Evolutionary conservation across 345 rosid species (phyloP).

Genomic region (Salix brachista): DNA sequence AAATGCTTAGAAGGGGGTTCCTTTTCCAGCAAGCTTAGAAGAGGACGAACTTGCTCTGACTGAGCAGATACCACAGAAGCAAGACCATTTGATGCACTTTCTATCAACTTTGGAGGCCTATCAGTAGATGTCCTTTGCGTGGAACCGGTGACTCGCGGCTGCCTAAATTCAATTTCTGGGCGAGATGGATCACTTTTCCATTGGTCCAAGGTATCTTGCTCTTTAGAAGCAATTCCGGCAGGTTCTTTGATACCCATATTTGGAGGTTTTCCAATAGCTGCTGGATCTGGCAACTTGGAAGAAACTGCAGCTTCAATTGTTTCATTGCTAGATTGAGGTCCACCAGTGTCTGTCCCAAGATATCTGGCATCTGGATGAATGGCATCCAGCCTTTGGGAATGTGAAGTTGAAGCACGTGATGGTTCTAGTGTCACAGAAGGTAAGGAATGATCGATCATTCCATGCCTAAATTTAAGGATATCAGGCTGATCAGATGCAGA

Average conservation of each 20-base stretch:
- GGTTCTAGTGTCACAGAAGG: conserved; percentile 47
- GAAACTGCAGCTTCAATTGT: conserved; percentile 40
- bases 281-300: conserved; percentile 37
- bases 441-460: conserved; percentile 41
- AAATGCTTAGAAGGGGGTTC: conserved; percentile 85
- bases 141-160: conserved; percentile 44
- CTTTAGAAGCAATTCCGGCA: conserved; percentile 28
- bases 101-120: conserved; percentile 64
- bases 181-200: conserved; percentile 42
- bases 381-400: conserved; percentile 63
- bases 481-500: conserved; percentile 60
- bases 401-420: conserved; percentile 68
- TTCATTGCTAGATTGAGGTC: conserved; percentile 56
- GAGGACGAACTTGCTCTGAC: conserved; percentile 87
- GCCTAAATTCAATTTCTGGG: conserved; percentile 54
- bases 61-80: conserved; percentile 39
- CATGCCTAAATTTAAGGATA: conserved; percentile 53
- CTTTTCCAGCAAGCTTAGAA: conserved; percentile 95
- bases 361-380: conserved; percentile 49
- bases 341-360: conserved; percentile 48
- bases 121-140: conserved; percentile 63
- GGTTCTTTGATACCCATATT: conserved; percentile 27
- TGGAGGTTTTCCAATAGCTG: conserved; percentile 36
- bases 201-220: conserved; percentile 39
- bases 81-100: conserved; percentile 59